Conservation (phyloP, 1,139 yeast species). For the Ogataea hybrid region DNA sequence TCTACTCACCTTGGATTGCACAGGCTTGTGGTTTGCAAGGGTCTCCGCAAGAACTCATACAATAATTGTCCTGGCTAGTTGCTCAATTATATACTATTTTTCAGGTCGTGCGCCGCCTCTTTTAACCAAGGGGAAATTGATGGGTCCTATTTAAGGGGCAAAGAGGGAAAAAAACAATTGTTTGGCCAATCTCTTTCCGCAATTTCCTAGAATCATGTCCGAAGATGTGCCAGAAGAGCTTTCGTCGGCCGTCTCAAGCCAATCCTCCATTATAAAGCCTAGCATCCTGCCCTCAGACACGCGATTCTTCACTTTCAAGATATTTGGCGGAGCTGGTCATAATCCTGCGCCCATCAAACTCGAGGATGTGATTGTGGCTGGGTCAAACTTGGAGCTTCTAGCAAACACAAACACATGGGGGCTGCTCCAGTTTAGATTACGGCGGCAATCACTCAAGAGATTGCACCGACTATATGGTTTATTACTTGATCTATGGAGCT, state of each 20-base stretch:
- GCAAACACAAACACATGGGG: slow-evolving; percentile 12
- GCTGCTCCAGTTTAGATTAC: slow-evolving; percentile 3
- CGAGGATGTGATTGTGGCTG: slow-evolving; percentile 13
- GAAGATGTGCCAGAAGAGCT: slow-evolving; percentile 4
- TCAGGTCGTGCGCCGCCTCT: slow-evolving; percentile 7
- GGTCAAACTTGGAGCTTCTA: slow-evolving; percentile 18
- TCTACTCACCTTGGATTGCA: slow-evolving; percentile 53
- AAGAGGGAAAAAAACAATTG: slow-evolving; percentile 6
- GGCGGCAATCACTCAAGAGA: slow-evolving; percentile 6
- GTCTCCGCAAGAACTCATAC: slow-evolving; percentile 29
- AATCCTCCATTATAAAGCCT: slow-evolving; percentile 29
- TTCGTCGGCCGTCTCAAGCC: slow-evolving; percentile 7
- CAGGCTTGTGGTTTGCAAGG: slow-evolving; percentile 71
- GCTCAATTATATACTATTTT: background rate
- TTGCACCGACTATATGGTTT: slow-evolving; percentile 9
- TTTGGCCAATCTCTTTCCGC: slow-evolving; percentile 12
- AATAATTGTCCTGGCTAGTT: background rate
- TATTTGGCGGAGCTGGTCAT: slow-evolving; percentile 21
- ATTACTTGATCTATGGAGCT: background rate
- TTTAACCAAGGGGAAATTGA: slow-evolving; percentile 5
- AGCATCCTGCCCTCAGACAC: slow-evolving; percentile 21
- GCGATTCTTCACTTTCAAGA: slow-evolving; percentile 20
- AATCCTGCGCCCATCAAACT: slow-evolving; percentile 3
- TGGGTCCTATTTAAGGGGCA: slow-evolving; percentile 8
- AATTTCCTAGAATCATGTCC: background rate